Evolutionary conservation across 495 filamentous ascomycete species (phyloP).

Genomic region (Aspergillus diversus): DNA sequence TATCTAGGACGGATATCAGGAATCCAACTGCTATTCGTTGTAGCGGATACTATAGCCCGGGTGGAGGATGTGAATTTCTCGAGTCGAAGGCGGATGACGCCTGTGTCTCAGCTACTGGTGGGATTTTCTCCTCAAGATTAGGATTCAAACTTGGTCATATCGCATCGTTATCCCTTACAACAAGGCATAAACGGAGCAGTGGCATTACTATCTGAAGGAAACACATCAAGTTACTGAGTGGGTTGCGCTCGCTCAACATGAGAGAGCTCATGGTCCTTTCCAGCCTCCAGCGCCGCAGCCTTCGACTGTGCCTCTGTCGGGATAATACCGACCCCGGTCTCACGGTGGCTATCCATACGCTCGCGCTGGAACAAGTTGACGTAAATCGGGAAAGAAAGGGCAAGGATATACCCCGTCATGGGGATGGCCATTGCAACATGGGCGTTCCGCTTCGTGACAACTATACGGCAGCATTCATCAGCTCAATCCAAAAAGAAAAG

Average conservation of each 20-base stretch:
- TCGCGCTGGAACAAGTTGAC: slow-evolving; percentile 1
- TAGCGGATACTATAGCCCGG: neutral
- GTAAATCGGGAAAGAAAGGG: neutral
- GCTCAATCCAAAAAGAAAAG: neutral
- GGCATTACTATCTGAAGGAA: neutral
- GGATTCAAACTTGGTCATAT: neutral
- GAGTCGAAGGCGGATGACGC: neutral
- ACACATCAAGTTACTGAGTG: no score
- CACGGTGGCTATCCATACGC: neutral
- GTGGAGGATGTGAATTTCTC: neutral
- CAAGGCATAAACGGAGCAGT: neutral
- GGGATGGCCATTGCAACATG: neutral
- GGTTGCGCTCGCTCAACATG: neutral
- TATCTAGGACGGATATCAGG: slow-evolving; percentile 3
- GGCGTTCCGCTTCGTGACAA: neutral
- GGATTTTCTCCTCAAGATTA: neutral
- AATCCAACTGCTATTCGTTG: neutral
- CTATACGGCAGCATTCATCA: neutral
- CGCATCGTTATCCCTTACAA: neutral
- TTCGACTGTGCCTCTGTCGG: neutral
- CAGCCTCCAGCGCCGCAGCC: neutral
- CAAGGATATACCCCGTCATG: neutral
- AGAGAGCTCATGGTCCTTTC: neutral
- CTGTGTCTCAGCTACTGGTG: neutral
- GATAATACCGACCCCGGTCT: neutral